Evolutionary conservation across 2,329 filamentous ascomycete genomes (phyloP), one percentile per base, ranked within the genome.

Genomic region (Colletotrichum salicis): DNA sequence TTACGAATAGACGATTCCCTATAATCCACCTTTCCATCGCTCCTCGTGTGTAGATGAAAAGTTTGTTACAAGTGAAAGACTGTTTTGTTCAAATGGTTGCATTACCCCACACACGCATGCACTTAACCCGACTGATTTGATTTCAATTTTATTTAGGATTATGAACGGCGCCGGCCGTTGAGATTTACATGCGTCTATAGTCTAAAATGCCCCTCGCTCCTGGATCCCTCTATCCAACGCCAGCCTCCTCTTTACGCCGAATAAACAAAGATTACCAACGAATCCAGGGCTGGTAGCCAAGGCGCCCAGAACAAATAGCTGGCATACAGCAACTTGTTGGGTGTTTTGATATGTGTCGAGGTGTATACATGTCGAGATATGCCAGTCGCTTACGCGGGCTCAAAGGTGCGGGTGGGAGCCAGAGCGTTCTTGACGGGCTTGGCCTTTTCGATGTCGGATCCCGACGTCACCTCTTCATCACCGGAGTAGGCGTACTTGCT

Each of bases 401-500:
- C 70, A 31, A 70, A 69, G 19, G 69, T 71, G 15, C 69, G 68
- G 29, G 54, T 51, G 22, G 62, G 67, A 29, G 37, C 58, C 0
- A 60, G 22, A 13, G 45, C 58, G 48, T 64, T 78, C 54, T 71
- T 74, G 69, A 37, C 29, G n/a, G 48, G 67, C 67, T 78, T 75
- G 48, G 77, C 78, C 78, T 82, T 84, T 71, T 86, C 84, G 1
- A 81, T 75, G 24, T 85, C 83, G 8, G 76, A 77, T 48, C 37
- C 80, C 76, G 22, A 74, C 64, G 27, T 77, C 74, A 82, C 80
- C 63, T 85, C 84, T 62, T 90, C 88, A 5, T 89, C 88, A 1
- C 87, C 88, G n/a, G 81, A 83, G 73, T 94, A 97, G 0, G 94
- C 94, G 78, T 90, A 97, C 80, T 89, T 92, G 77, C 91, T 93